Base-by-base conservation (phyloP, 2,329 filamentous ascomycete genomes). In the Exophiala phaeomuriformis region DNA sequence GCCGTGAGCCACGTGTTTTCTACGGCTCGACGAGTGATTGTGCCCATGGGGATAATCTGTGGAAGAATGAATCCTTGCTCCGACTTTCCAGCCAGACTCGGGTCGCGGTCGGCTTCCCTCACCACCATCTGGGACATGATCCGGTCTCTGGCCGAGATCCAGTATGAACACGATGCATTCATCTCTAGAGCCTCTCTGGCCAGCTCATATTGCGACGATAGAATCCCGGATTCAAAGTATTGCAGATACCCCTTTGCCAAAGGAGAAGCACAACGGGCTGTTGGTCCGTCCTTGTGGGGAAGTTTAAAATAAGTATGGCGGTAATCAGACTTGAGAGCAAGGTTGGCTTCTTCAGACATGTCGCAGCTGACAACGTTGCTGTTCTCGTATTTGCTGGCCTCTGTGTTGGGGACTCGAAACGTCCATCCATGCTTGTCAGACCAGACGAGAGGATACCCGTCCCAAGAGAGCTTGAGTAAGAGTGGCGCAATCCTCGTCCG, bases 1-100 rank as follows among this genome's bases (percentile, higher is more conserved):
- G 93, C 94, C 2, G 93, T 98, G 44, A 98, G 79, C 93, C 94
- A 98, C 0, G 93, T 98, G 60, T 96, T 97, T 65, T 98, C 93
- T 4, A 98, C 93, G 0, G 91, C 88, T 65, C 93, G 81, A 48
- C 93, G 81, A 2, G 93, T 98, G 59, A 98, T 88, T 4, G 94
- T 98, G 10, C 93, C 93, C 93, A 98, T 98, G 0, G 93, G 93
- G 51, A 98, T 96, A 55, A 98, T 77, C 65, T 98, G 93, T 0
- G 93, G 93, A 19, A 98, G 71, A 57, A 98, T 98, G 64, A 88
- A 95, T 1, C 93, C 93, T n/a, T 79, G 64, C 29, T 75, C 69
- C 7, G 63, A 64, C 3, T 36, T 65, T 62, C 10, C 58, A 55
- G 48, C 58, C 55, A 52, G 59, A 54, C 2, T 52, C 49, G 5